phyloP scores from a whole-genome alignment of 176 grass and related monocot genomes.

The Canna indica region DNA sequence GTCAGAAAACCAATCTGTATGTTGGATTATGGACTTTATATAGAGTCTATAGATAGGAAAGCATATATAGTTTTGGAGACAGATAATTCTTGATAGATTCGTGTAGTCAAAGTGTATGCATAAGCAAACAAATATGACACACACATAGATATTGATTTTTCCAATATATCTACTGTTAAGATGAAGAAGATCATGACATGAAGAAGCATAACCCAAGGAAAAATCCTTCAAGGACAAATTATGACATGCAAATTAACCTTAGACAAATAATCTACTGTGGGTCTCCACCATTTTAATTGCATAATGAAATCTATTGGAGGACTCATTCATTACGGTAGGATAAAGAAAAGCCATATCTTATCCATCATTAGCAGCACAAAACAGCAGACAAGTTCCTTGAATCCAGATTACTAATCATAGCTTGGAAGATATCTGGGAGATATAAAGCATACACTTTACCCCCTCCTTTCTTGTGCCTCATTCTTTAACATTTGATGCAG shows the following conservation, averaged over 20 bases:
- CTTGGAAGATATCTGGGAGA: not conserved
- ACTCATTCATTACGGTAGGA: not conserved
- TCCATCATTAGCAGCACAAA: not conserved
- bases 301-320: not conserved
- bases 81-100: too few relatives aligned
- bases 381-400: not conserved
- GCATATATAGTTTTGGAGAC: too few relatives aligned
- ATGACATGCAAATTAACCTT: not conserved
- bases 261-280: not conserved
- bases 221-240: not conserved
- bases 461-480: not conserved
- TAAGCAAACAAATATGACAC: too few relatives aligned
- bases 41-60: too few relatives aligned
- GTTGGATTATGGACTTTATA: too few relatives aligned
- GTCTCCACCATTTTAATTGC: not conserved
- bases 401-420: not conserved
- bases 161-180: not conserved
- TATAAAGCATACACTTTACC: not conserved
- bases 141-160: too few relatives aligned
- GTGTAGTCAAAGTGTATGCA: too few relatives aligned
- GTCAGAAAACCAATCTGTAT: too few relatives aligned
- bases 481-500: too few relatives aligned
- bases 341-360: not conserved
- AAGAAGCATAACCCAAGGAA: not conserved
- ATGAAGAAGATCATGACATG: not conserved